Base-by-base conservation (phyloP, 345 rosid genomes). In the Pistacia integerrima region DNA sequence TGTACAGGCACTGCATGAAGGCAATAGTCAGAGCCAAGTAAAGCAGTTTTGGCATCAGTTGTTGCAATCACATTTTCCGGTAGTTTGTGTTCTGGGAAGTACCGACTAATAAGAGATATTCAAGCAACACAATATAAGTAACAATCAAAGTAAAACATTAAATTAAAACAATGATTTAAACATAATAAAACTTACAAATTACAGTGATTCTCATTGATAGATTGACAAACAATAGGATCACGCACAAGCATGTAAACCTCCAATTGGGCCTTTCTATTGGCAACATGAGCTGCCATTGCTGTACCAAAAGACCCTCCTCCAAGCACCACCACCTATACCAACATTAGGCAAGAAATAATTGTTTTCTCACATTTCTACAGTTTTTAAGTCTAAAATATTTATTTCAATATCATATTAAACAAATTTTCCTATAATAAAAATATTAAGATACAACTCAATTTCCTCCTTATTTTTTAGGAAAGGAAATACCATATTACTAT, bases 241-340 rank as follows among this genome's bases (percentile, higher is more conserved):
- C 98, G 94, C 7, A 94, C 88, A 72, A 94, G 97, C 90, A 94
- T 83, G 57, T 83, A 84, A 79, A 94, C 98, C 69, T 92, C 90
- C 69, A 94, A 75, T 71, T 88, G 87, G 5, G 86, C 76, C 84
- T 91, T 94, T 77, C 87, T 83, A 72, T 71, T 84, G 28, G 98
- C 98, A 80, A 92, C 86, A 80, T 94, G 98, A 5, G 98, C 93
- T 36, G 97, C 97, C 97, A 94, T 91, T 68, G 97, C 97, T 0
- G 97, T 94, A 73, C 94, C 98, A 82, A 94, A 94, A 30, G 98
- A 94, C 44, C 98, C 98, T 66, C 98, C 98, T 72, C 98, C 98
- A 67, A 94, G 92, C 82, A 94, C 98, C 76, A 91, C 98, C 66
- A 94, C 97, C 98, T 94, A 59, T 16, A 73, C 72, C 54, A 76